Base-by-base conservation (phyloP, 1,284 basidiomycete genomes). In the Tilletia caries region DNA sequence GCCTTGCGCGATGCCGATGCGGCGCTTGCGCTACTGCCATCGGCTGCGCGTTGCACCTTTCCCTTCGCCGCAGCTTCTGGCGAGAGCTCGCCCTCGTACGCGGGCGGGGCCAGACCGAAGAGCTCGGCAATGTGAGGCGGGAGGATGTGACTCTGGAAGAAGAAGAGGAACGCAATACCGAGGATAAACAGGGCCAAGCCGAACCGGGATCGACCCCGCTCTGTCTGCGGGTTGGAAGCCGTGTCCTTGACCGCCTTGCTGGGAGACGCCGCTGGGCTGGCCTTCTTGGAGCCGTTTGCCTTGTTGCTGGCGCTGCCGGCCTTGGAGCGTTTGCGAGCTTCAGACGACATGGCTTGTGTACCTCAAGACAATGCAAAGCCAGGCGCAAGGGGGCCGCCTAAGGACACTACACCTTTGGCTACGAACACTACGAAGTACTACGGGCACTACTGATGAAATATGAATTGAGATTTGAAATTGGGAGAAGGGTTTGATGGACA, bases 141-240 rank as follows among this genome's bases (percentile, higher is more conserved):
- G 15, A 62, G 20, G 27, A 62, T 33, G 4, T 34, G 29, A 29
- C 58, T 62, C 58, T 34, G 29, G 29, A 62, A 62, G 29, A 33
- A 29, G 58, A 62, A 62, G 58, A 62, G 58, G 3, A 62, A 62
- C 27, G 58, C 58, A 29, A 62, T 62, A 23, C 58, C 32, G 33
- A 62, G 33, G 18, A 62, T 20, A 29, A 62, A 62, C 4, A 62
- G 18, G n/a, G 32, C 58, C 13, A 62, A 23, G 3, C 58, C 58
- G 29, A 62, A n/a, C 15, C 58, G 58, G n/a, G 58, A 62, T 2
- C 58, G 29, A 8, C 58, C 32, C 15, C 58, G 15, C 32, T 34
- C 18, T 33, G 58, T 18, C 3, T 25, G 23, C 5, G n/a, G 13
- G 6, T 50, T 41, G 37, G 37, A 41, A 15, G 10, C 37, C 15